A percentile compares a stretch with the other conserved stretches of the same genome.
phyloP scores from a whole-genome alignment of 768 basidiomycete species.

The Tylopilus rubrobrunneus region DNA sequence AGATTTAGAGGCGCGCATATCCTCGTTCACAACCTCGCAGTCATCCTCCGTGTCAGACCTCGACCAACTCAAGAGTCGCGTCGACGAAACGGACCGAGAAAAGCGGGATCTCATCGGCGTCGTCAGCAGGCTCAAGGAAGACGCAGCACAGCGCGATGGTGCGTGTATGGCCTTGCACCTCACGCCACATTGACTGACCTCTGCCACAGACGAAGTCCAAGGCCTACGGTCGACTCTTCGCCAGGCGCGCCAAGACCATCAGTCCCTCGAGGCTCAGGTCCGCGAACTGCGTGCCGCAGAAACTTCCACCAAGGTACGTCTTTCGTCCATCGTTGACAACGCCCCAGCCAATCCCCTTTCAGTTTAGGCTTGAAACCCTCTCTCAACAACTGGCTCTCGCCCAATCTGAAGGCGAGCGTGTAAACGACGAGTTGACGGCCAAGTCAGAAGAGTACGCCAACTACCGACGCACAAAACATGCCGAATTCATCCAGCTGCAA shows the following conservation, averaged over 20 bases:
- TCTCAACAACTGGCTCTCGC: conserved; percentile 78
- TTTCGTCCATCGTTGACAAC: background rate
- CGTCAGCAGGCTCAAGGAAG: conserved; percentile 78
- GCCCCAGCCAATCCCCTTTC: background rate
- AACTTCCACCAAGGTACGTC: conserved; percentile 66
- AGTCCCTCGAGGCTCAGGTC: conserved; percentile 60
- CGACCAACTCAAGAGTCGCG: conserved; percentile 51
- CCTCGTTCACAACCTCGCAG: conserved; percentile 53
- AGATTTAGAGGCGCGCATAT: conserved; percentile 52
- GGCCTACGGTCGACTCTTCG: conserved; percentile 65
- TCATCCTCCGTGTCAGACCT: conserved; percentile 60
- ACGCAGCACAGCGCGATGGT: conserved; percentile 75
- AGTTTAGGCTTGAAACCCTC: conserved; percentile 87
- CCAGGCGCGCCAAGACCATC: conserved; percentile 71
- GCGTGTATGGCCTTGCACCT: conserved; percentile 14
- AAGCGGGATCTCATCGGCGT: conserved; percentile 86
- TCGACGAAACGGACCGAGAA: conserved; percentile 81
- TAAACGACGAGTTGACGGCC: conserved; percentile 59
- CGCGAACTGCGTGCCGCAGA: conserved; percentile 73
- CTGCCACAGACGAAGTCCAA: conserved; percentile 61
- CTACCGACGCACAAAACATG: conserved; percentile 77
- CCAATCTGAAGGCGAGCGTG: conserved; percentile 71
- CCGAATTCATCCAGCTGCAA: conserved; percentile 73
- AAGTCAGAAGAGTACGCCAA: conserved; percentile 83
- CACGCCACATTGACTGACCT: background rate